phyloP scores from a whole-genome alignment of 441 rosid genomes.

The Gossypium schwendimanii region DNA sequence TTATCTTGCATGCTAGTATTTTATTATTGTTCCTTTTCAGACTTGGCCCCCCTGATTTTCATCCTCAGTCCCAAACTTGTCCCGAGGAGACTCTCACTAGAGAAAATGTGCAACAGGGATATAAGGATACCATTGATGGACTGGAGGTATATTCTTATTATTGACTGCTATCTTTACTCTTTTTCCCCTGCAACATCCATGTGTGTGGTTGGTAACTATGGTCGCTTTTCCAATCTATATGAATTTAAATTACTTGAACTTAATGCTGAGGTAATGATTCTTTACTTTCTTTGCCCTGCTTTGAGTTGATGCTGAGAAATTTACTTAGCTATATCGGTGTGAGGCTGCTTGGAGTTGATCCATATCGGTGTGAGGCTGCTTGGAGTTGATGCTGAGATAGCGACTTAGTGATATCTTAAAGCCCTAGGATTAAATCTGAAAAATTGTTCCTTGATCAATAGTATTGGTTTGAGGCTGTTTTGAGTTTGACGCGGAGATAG shows the following conservation, averaged over 20 bases:
- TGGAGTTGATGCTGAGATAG: neutral
- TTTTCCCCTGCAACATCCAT: neutral
- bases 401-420: neutral
- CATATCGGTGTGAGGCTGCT: neutral
- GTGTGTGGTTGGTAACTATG: neutral
- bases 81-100: slow-evolving; percentile 87
- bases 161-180: neutral
- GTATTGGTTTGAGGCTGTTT: neutral
- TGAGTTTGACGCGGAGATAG: neutral
- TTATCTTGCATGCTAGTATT: slow-evolving; percentile 11
- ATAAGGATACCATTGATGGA: slow-evolving; percentile 92
- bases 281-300: neutral
- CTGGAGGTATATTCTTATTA: slow-evolving; percentile 62
- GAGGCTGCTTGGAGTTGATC: neutral
- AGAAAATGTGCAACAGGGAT: slow-evolving; percentile 77
- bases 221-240: neutral
- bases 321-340: neutral
- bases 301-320: neutral
- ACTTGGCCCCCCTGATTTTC: slow-evolving; percentile 94
- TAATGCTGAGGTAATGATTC: neutral
- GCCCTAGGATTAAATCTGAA: neutral
- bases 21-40: slow-evolving; percentile 31
- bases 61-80: slow-evolving; percentile 78
- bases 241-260: neutral
- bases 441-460: neutral